Percentiles rank a stretch among this genome's conserved stretches.
Evolutionary conservation across 176 grass and related monocot species (phyloP).

Genomic region (Pontederia crassipes): DNA sequence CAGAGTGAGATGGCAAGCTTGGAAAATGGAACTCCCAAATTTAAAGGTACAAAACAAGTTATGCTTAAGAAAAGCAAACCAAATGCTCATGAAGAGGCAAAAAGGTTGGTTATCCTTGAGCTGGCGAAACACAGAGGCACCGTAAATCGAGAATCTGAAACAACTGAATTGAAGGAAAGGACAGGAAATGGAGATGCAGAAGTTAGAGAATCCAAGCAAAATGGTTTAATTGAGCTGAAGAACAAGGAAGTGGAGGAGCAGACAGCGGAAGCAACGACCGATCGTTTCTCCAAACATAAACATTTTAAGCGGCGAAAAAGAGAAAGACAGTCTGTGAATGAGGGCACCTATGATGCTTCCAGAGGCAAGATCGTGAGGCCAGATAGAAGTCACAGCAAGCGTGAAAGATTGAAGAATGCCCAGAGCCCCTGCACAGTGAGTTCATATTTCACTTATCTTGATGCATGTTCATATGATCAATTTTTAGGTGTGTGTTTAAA

Average conservation of each 20-base stretch:
- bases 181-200: background rate
- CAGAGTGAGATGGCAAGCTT: too few relatives aligned
- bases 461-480: background rate
- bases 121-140: background rate
- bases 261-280: background rate
- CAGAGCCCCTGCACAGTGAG: conserved; percentile 10
- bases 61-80: too few relatives aligned
- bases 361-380: background rate
- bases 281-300: background rate
- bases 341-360: background rate
- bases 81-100: too few relatives aligned
- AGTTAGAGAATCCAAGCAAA: background rate
- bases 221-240: background rate
- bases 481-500: background rate
- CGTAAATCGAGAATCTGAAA: background rate
- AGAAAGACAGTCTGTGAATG: background rate
- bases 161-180: background rate
- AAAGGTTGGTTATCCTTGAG: too few relatives aligned
- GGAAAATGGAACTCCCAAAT: too few relatives aligned
- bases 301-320: background rate
- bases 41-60: too few relatives aligned
- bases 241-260: background rate
- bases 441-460: background rate
- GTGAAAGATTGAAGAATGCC: background rate
- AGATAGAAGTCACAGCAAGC: conserved; percentile 2